Evolutionary conservation across 306 rosid genomes (phyloP).

Genomic region (Prunus salicina): DNA sequence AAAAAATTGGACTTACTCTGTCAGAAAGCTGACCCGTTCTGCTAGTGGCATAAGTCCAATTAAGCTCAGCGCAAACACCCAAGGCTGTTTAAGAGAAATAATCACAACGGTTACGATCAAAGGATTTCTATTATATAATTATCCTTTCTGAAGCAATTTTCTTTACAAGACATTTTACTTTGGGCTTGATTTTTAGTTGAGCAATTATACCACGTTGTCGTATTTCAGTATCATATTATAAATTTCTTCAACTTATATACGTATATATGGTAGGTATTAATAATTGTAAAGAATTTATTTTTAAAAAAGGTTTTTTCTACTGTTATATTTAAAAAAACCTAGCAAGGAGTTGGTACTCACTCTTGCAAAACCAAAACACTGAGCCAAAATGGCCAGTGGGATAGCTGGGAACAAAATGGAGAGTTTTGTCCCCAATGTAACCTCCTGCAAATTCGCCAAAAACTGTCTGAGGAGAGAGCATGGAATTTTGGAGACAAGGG

Average conservation of each 20-base stretch:
- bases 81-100: constrained; percentile 49
- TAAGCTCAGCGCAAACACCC: constrained; percentile 78
- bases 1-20: constrained; percentile 63
- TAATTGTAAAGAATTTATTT: no score
- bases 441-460: constrained; percentile 65
- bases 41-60: constrained; percentile 87
- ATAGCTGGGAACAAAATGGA: constrained; percentile 69
- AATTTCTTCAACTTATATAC: no score
- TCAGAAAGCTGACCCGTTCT: constrained; percentile 90
- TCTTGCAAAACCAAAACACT: constrained; percentile 47
- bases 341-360: constrained; percentile 38
- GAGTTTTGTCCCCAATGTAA: constrained; percentile 78
- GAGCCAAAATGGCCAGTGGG: constrained; percentile 61
- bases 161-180: no score
- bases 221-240: no score
- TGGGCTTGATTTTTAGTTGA: no score
- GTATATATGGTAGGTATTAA: no score
- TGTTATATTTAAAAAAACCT: not conserved
- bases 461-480: constrained; percentile 36
- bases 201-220: no score
- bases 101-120: not conserved
- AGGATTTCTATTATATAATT: not conserved
- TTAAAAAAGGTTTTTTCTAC: not conserved
- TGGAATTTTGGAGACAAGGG: constrained; percentile 55
- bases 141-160: no score